These are phyloP conservation scores for Mortierella alpina DNA, from an alignment of 192 early-diverging fungal species.

Conservation along the genomic window DNA sequence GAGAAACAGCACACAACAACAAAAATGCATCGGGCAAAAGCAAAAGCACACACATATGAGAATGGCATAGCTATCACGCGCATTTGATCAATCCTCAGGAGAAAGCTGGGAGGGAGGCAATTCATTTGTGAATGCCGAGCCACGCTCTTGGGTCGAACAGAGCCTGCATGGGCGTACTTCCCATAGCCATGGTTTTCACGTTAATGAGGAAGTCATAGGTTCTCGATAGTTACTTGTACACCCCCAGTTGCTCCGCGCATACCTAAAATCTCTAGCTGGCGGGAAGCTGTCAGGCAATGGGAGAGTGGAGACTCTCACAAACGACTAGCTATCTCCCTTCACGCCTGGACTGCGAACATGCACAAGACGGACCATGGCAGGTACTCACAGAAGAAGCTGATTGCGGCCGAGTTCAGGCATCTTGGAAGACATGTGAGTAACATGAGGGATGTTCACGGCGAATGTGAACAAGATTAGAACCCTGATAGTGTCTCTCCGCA, in stretches of 20 bases:
- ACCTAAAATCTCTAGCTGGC: no score
- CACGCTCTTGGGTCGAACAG: slow-evolving; percentile 15
- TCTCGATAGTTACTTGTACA: slow-evolving; percentile 18
- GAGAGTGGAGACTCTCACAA: no score
- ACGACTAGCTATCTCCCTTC: no score
- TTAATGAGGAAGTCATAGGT: slow-evolving; percentile 14
- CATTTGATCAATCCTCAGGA: slow-evolving; percentile 9
- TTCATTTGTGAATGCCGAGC: slow-evolving; percentile 13
- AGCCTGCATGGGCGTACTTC: not conserved
- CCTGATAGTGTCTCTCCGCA: slow-evolving; percentile 3
- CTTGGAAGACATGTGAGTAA: slow-evolving; percentile 1
- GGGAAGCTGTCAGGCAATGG: no score
- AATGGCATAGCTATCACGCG: slow-evolving; percentile 12
- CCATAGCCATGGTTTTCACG: slow-evolving; percentile 15
- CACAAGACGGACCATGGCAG: not conserved
- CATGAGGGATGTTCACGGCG: slow-evolving; percentile 12
- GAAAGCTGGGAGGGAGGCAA: slow-evolving; percentile 6
- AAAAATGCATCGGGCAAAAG: slow-evolving; percentile 1
- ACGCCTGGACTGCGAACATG: slow-evolving; percentile 7
- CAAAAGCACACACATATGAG: slow-evolving; percentile 4
- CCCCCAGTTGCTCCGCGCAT: no score
- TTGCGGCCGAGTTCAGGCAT: slow-evolving; percentile 6
- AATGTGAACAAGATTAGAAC: not conserved
- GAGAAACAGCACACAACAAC: not conserved
- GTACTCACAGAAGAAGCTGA: slow-evolving; percentile 12